Base-by-base conservation (phyloP, 1,284 basidiomycete genomes). In the Blastosporella zonata region DNA sequence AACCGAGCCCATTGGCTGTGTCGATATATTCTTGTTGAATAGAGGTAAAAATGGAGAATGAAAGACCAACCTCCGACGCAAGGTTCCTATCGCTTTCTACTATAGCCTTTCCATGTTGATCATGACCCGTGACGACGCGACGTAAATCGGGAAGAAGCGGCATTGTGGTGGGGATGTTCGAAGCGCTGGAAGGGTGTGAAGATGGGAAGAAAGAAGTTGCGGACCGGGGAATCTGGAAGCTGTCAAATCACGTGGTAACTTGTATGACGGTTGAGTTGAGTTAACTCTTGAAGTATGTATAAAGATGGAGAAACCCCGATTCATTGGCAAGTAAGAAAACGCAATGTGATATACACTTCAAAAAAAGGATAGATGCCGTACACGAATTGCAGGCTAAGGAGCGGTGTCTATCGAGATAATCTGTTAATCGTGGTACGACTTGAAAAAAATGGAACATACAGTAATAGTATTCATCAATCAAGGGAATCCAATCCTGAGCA, bases 391-490 rank as follows among this genome's bases (percentile, higher is more conserved):
- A 57, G 36, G 50, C 58, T 75, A 84, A 58, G 75, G 73, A 51
- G 79, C 74, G 50, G 79, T 77, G 61, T 81, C 78, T 81, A 55
- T 10, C 18, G 46, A 43, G 21, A 41, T 43, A 39, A 54, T 55
- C 33, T 47, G 38, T 35, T 23, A 39, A 40, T 42, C 27, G 22
- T 28, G 15, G 47, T 17, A n/a, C 39, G 5, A 23, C 29, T 46
- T 18, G 42, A n/a, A 43, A 42, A 34, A 29, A 23, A 47, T 44
- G n/a, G 20, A 21, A 78, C 90, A 62, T 60, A 93, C 92, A 97
- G 73, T 94, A 97, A 73, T 96, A 88, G 71, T 96, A 96, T 64
- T 94, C 90, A 67, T 97, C 89, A 55, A 97, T 92, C 60, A 97
- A 71, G 8, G 93, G 93, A 55, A 97, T 80, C 86, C 95, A 97